A percentile compares a stretch with the other conserved stretches of the same genome.
Evolutionary conservation across 805 yeast genomes (phyloP).

Genomic region (Spathaspora arborariae): DNA sequence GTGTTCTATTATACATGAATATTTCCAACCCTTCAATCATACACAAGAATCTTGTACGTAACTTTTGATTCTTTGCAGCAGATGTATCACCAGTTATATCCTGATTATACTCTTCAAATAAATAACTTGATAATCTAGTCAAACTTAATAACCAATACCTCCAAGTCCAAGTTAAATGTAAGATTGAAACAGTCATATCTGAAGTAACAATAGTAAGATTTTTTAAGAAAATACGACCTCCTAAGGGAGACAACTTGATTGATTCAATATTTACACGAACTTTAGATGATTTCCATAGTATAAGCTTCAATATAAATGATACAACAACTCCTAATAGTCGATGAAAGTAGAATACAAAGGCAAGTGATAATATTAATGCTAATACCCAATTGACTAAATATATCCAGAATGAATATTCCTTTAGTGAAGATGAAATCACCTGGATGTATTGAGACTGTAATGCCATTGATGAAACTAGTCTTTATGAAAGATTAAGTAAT

Average conservation of each 20-base stretch:
- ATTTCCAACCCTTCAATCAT: conserved; percentile 76
- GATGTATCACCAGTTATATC: neutral
- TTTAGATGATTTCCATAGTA: conserved; percentile 61
- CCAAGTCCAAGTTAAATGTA: conserved; percentile 82
- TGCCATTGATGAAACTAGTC: conserved; percentile 16
- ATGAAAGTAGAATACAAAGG: conserved; percentile 72
- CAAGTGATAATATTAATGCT: conserved; percentile 55
- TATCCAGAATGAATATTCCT: conserved; percentile 46
- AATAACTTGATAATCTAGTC: conserved; percentile 38
- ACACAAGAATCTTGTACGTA: conserved; percentile 55
- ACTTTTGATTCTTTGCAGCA: conserved; percentile 31
- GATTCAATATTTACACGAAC: conserved; percentile 68
- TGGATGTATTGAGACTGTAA: conserved; percentile 23
- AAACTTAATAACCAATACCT: conserved; percentile 70
- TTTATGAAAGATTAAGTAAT: neutral
- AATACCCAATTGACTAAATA: conserved; percentile 83
- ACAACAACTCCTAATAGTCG: conserved; percentile 62
- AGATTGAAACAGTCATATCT: conserved; percentile 65
- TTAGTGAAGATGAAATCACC: conserved; percentile 18
- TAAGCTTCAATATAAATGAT: conserved; percentile 46
- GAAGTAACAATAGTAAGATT: conserved; percentile 71
- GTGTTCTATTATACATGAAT: conserved; percentile 75
- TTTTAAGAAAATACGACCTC: conserved; percentile 77
- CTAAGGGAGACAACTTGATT: conserved; percentile 70
- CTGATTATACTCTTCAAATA: conserved; percentile 8